Conservation (phyloP, 1,284 basidiomycete genomes). For the Ceratorhiza oryzae-sativae region DNA sequence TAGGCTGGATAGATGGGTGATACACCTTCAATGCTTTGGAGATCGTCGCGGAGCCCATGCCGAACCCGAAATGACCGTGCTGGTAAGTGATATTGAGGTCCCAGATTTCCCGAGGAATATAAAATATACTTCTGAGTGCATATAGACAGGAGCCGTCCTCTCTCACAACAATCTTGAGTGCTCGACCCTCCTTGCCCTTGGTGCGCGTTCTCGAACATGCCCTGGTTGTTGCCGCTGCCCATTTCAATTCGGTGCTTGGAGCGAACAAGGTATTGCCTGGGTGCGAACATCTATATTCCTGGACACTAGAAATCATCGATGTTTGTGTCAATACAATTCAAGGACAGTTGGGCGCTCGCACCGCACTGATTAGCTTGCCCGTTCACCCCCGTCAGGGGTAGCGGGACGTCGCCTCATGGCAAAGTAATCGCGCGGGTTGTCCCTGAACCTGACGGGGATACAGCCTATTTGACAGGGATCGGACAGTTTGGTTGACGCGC, state of each 20-base stretch:
- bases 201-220: background rate
- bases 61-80: too few species aligned
- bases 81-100: too few species aligned
- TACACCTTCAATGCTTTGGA: too few species aligned
- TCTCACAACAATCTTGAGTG: too few species aligned
- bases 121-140: too few species aligned
- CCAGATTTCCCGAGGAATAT: too few species aligned
- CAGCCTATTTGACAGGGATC: constrained; percentile 11
- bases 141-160: too few species aligned
- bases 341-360: background rate
- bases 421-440: background rate
- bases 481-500: constrained; percentile 1
- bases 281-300: background rate
- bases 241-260: background rate
- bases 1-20: too few species aligned
- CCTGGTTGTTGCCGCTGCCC: background rate
- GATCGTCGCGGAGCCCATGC: too few species aligned
- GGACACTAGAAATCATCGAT: background rate
- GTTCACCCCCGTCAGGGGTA: background rate
- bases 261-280: background rate
- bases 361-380: background rate
- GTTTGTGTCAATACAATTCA: background rate
- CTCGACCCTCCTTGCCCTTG: background rate
- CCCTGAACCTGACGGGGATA: constrained; percentile 11
- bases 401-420: background rate